Evolutionary conservation across 495 filamentous ascomycete genomes (phyloP), one percentile per base, ranked within the genome.

Genomic region (Recurvomyces mirabilis): DNA sequence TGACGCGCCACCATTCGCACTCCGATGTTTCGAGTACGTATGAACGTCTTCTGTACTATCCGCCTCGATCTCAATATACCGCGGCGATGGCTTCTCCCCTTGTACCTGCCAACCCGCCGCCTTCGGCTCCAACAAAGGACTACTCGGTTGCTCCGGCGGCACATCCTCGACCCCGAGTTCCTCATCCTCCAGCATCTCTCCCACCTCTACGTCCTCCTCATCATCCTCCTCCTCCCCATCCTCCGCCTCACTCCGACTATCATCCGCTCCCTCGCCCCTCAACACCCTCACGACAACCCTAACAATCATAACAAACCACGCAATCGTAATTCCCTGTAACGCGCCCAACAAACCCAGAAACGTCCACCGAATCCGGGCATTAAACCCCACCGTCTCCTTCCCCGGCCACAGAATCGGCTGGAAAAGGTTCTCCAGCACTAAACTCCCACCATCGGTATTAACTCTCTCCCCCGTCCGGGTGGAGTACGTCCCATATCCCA

Each of bases 221-320:
- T 75, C 66, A 2, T 71, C 69, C 14, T 77, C 73, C 19, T 75
- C 71, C 17, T 70, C 78, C 31, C 75, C 80, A 19, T 65, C 82
- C 56, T 95, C 89, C 49, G 87, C 87, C 50, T 94, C 88, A 58
- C 84, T 93, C 38, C 89, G 78, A 22, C 73, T 71, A 55, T 96
- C 89, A 41, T 93, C 89, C 19, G 89, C 87, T 21, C 74, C 70
- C n/a, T 74, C 72, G 20, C 85, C 87, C 35, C 67, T 73, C 14
- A 95, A 53, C 1, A 94, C 83, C 23, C 75, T 76, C 39, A 77
- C 65, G 15, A 86, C 88, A 1, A 96, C 83, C 20, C 74, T 72
- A 21, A 85, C 56, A 55, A 95, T 93, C 78, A 94, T 81, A 53
- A 66, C 73, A 59, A 95, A 93, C 89, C 89, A 96, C 53, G 89